Percentiles rank a stretch among this genome's conserved stretches.
Evolutionary conservation across 768 basidiomycete species (phyloP).

Genomic region (Crassisporium funariophilum): DNA sequence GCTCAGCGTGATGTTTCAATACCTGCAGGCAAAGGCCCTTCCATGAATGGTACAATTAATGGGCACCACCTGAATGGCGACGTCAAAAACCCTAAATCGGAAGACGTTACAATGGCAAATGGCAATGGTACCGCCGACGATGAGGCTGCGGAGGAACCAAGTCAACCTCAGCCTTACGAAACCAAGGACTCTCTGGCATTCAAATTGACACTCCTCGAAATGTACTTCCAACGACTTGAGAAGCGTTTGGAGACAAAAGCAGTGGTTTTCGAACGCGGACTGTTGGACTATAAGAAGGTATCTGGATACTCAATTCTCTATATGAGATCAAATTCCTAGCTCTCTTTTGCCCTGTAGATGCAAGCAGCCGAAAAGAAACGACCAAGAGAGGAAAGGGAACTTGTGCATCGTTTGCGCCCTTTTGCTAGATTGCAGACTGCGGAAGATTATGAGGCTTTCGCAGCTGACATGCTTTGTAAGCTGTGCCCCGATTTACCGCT

Average conservation of each 20-base stretch:
- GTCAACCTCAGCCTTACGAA: constrained; percentile 78
- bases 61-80: constrained; percentile 46
- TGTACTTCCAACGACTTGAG: constrained; percentile 87
- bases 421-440: constrained; percentile 91
- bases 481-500: constrained; percentile 2
- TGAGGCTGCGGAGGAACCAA: constrained; percentile 62
- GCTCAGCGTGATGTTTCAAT: constrained; percentile 28
- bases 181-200: constrained; percentile 81
- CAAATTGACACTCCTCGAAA: constrained; percentile 87
- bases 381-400: constrained; percentile 88
- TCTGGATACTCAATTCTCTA: constrained; percentile 16
- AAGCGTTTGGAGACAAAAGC: constrained; percentile 84
- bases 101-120: constrained; percentile 51
- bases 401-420: constrained; percentile 84
- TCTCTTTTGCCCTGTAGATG: constrained; percentile 54
- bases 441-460: constrained; percentile 87
- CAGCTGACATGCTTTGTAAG: constrained; percentile 89
- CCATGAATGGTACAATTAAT: constrained; percentile 45
- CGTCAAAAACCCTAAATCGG: constrained; percentile 43
- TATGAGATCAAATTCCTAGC: constrained; percentile 1
- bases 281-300: constrained; percentile 95
- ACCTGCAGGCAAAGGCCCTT: constrained; percentile 40
- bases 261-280: constrained; percentile 87
- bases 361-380: constrained; percentile 91
- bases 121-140: constrained; percentile 54